phyloP scores from a whole-genome alignment of 2,329 filamentous ascomycete genomes.

The Fusarium chuoi region DNA sequence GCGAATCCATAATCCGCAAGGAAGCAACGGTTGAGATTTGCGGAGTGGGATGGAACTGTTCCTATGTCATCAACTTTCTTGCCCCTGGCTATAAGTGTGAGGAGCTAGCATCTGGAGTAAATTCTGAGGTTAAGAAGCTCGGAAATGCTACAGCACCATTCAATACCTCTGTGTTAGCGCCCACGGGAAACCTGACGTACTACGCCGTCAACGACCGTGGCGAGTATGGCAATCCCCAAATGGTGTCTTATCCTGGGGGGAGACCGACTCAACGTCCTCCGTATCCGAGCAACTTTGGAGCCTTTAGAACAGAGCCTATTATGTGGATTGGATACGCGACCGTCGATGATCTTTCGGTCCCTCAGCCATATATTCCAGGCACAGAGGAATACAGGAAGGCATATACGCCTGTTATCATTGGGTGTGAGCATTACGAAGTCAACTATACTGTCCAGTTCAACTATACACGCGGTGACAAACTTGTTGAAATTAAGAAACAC shows the following conservation, averaged over 20 bases:
- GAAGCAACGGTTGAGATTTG: background rate
- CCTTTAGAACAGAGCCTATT: slow-evolving; percentile 16
- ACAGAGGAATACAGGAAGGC: fast-evolving
- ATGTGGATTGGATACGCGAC: slow-evolving; percentile 27
- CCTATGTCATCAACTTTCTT: background rate
- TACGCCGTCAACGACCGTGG: fast-evolving
- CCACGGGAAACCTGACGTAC: fast-evolving
- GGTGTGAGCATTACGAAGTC: slow-evolving; percentile 13
- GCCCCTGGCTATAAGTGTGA: slow-evolving; percentile 20
- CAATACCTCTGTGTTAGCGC: background rate
- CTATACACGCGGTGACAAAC: background rate
- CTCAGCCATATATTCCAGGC: fast-evolving
- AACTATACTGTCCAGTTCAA: background rate
- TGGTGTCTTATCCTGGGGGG: fast-evolving
- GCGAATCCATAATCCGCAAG: fast-evolving
- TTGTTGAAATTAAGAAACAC: fast-evolving
- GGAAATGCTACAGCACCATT: background rate
- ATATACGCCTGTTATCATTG: background rate
- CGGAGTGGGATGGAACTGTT: slow-evolving; percentile 5
- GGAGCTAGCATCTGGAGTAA: background rate
- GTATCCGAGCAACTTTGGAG: background rate
- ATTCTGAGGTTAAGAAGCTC: background rate
- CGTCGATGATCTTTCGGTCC: fast-evolving
- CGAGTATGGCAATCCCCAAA: fast-evolving
- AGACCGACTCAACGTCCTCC: fast-evolving